Conservation (phyloP, 306 rosid genomes). For the Sindora glabra region DNA sequence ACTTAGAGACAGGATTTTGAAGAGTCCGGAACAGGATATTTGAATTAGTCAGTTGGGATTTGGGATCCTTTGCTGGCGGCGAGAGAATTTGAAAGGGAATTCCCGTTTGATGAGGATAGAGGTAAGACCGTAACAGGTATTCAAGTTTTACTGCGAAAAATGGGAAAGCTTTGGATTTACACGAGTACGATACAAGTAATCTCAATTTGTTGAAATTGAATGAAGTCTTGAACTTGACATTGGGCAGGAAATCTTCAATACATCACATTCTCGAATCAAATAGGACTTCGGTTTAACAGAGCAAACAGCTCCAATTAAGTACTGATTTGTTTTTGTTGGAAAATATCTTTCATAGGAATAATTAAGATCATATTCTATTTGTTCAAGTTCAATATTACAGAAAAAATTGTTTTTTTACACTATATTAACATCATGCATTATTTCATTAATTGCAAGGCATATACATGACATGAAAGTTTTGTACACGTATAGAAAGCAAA, state of each 20-base stretch:
- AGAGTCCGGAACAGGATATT: constrained; percentile 63
- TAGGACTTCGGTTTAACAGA: constrained; percentile 79
- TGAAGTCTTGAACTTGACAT: constrained; percentile 79
- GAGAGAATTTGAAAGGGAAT: constrained; percentile 68
- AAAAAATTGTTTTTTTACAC: too few relatives aligned
- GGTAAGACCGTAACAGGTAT: constrained; percentile 64
- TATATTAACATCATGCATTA: too few relatives aligned
- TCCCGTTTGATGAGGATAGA: constrained; percentile 57
- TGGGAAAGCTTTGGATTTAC: constrained; percentile 71
- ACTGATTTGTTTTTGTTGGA: too few relatives aligned
- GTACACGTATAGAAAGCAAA: too few relatives aligned
- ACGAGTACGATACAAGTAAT: constrained; percentile 47
- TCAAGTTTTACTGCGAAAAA: constrained; percentile 64
- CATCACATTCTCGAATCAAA: constrained; percentile 89
- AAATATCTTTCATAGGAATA: too few relatives aligned
- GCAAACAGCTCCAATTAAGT: too few relatives aligned
- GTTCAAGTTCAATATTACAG: too few relatives aligned
- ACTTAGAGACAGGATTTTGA: constrained; percentile 59
- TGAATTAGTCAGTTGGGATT: constrained; percentile 70
- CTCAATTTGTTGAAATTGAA: constrained; percentile 69
- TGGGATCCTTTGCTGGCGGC: constrained; percentile 76
- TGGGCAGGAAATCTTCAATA: constrained; percentile 84
- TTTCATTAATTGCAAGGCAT: too few relatives aligned
- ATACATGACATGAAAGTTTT: too few relatives aligned
- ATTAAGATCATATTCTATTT: too few relatives aligned